A percentile compares a stretch with the other conserved stretches of the same genome.
phyloP scores from a whole-genome alignment of 805 yeast species.

The Pichia heedii region DNA sequence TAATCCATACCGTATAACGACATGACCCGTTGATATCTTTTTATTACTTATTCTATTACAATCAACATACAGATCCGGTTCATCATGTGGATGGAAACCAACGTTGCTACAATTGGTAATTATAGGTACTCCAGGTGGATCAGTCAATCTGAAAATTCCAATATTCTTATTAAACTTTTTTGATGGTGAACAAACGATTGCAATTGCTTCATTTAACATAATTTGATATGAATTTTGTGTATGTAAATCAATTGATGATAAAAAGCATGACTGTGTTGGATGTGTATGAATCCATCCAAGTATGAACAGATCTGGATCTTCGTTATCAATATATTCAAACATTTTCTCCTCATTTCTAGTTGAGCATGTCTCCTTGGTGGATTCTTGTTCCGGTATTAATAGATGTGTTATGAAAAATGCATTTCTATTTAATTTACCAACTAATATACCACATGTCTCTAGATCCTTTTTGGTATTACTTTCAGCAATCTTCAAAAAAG shows the following conservation, averaged over 20 bases:
- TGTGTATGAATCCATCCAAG: constrained; percentile 72
- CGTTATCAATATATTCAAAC: constrained; percentile 45
- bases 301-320: constrained; percentile 42
- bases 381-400: constrained; percentile 53
- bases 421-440: constrained; percentile 52
- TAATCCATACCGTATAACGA: constrained; percentile 33
- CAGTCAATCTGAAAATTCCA: constrained; percentile 54
- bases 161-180: constrained; percentile 32
- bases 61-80: constrained; percentile 38
- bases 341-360: constrained; percentile 52
- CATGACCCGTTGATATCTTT: constrained; percentile 36
- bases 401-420: constrained; percentile 57
- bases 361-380: constrained; percentile 53
- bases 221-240: constrained; percentile 62
- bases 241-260: constrained; percentile 58
- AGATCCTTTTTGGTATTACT: constrained; percentile 41
- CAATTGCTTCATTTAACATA: constrained; percentile 62
- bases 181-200: constrained; percentile 55
- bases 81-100: constrained; percentile 58
- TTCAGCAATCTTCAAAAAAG: constrained; percentile 39
- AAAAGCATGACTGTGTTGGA: constrained; percentile 63
- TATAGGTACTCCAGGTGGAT: constrained; percentile 53
- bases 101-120: constrained; percentile 40
- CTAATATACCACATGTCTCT: constrained; percentile 61
- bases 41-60: constrained; percentile 31